Conservation (phyloP, 306 rosid genomes). For the Rosa persica region DNA sequence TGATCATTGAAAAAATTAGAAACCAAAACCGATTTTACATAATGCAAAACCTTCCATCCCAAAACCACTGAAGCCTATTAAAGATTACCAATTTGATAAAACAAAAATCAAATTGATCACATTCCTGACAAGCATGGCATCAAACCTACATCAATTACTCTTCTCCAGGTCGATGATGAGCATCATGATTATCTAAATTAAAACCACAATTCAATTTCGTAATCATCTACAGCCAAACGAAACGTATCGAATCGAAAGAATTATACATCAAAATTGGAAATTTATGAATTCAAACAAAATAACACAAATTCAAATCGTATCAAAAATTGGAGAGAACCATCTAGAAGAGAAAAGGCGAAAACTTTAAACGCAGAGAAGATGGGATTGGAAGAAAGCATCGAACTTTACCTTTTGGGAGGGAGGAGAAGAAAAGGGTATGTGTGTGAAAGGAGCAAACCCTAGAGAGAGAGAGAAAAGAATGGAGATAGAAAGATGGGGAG, state of each 20-base stretch:
- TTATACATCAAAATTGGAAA: not conserved
- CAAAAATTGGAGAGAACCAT: not conserved
- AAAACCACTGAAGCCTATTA: too few relatives aligned
- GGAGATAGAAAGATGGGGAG: not conserved
- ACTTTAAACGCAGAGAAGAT: not conserved
- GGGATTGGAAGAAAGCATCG: constrained; percentile 3
- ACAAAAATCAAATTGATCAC: constrained; percentile 1
- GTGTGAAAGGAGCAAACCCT: constrained; percentile 6
- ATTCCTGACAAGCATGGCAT: not conserved
- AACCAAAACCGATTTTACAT: too few relatives aligned
- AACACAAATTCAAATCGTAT: not conserved
- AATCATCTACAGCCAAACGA: not conserved
- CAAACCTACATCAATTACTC: constrained; percentile 12
- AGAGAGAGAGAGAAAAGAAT: constrained; percentile 7
- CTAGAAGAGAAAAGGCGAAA: not conserved
- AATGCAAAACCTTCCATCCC: not conserved
- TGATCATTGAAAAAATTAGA: not conserved
- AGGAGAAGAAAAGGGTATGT: not conserved
- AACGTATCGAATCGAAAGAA: not conserved
- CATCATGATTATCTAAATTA: not conserved
- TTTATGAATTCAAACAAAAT: too few relatives aligned
- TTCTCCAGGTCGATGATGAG: not conserved
- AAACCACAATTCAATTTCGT: not conserved
- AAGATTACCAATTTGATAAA: not conserved
- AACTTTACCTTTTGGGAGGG: not conserved